These are phyloP conservation scores for Epichloe brachyelytri DNA, from an alignment of 2,329 filamentous ascomycete genomes.

Conservation along the genomic window DNA sequence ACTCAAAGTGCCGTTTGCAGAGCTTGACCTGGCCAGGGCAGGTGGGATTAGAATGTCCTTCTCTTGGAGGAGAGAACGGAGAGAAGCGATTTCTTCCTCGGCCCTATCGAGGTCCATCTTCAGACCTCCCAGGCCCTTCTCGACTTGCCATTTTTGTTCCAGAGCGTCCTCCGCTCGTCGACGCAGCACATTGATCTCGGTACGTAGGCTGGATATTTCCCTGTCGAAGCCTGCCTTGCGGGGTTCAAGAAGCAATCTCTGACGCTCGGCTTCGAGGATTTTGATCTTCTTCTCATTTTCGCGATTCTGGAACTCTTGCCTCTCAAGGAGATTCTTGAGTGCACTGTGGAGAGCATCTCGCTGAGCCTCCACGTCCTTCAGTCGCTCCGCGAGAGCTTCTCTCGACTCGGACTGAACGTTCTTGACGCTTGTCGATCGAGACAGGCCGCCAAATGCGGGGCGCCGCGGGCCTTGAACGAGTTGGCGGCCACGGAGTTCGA, in stretches of 20 bases:
- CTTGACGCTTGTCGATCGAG: constrained; percentile 48
- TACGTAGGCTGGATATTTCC: constrained; percentile 66
- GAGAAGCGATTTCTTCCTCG: constrained; percentile 79
- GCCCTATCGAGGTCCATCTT: constrained; percentile 96
- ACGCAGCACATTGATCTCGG: constrained; percentile 74
- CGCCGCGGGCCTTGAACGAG: constrained; percentile 27
- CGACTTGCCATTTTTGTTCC: constrained; percentile 91
- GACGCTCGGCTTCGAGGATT: constrained; percentile 64
- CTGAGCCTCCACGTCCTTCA: constrained; percentile 90
- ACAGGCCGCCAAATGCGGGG: constrained; percentile 30
- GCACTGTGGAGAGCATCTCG: constrained; percentile 84
- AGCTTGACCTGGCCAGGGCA: constrained; percentile 34
- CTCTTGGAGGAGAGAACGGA: constrained; percentile 65
- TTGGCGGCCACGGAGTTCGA: constrained; percentile 55
- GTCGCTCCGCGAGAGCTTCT: constrained; percentile 60
- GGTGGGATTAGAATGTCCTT: constrained; percentile 68
- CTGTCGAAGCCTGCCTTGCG: constrained; percentile 69
- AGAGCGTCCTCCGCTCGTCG: constrained; percentile 85
- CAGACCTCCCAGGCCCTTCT: constrained; percentile 74
- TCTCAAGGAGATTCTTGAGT: constrained; percentile 69
- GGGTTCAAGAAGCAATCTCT: constrained; percentile 55
- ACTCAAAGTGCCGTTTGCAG: constrained; percentile 13
- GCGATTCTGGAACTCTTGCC: constrained; percentile 72
- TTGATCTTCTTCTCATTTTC: constrained; percentile 73
- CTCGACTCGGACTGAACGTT: constrained; percentile 40